These are phyloP conservation scores for Scedosporium boydii DNA, from an alignment of 2,329 filamentous ascomycete species.

Conservation along the genomic window DNA sequence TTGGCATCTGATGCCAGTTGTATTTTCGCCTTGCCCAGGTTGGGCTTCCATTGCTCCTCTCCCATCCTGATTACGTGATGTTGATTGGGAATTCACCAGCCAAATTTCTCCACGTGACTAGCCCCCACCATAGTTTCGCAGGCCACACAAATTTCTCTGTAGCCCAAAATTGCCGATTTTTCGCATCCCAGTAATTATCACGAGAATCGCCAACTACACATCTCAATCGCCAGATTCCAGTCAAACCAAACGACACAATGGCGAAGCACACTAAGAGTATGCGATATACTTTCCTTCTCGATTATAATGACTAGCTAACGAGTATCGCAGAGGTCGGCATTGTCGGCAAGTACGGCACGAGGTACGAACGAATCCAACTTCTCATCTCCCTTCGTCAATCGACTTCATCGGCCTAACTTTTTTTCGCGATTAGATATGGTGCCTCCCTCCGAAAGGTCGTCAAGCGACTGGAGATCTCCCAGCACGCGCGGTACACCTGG, in stretches of 20 bases:
- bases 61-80: background rate
- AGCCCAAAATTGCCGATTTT: constrained; percentile 4
- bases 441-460: constrained; percentile 91
- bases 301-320: background rate
- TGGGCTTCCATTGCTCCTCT: background rate
- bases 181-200: constrained; percentile 1
- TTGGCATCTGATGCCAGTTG: background rate
- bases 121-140: constrained; percentile 2
- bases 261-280: constrained; percentile 8
- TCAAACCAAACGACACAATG: constrained; percentile 7
- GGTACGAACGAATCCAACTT: constrained; percentile 5
- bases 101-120: constrained; percentile 3
- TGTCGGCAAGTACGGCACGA: constrained; percentile 8
- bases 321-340: constrained; percentile 5
- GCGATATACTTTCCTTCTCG: background rate
- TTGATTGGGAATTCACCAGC: background rate
- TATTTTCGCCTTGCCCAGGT: background rate
- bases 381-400: background rate
- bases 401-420: constrained; percentile 13
- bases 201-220: background rate
- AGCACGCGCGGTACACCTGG: constrained; percentile 89
- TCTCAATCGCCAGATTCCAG: constrained; percentile 4
- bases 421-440: constrained; percentile 63
- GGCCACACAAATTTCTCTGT: constrained; percentile 4
- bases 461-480: constrained; percentile 99